Base-by-base conservation (phyloP, 441 rosid genomes). In the Arabidopsis hybrid region DNA sequence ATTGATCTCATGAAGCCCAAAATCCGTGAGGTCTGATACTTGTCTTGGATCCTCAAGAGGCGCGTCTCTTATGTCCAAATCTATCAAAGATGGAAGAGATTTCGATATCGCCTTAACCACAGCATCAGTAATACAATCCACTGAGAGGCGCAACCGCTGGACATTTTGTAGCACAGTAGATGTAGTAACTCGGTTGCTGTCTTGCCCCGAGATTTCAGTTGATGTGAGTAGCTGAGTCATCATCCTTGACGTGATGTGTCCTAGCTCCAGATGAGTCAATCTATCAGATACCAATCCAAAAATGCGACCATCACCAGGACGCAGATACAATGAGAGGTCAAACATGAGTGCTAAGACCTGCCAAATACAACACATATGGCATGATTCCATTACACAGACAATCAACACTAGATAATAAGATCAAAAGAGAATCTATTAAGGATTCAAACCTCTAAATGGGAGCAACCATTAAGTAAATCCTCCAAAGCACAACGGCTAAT, bases 41-140 rank as follows among this genome's bases (percentile, higher is more conserved):
- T 88, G 59, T 34, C 88, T 81, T 18, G 92, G 97, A 77, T 91
- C 92, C 65, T 82, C 86, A 56, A 87, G 76, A 2, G 95, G 99
- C 1, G 94, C 88, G 78, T 94, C 99, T 67, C 88, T 91, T 70
- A 94, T 88, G 78, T 94, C 99, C 83, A 94, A 76, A 78, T 94
- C 87, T 65, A 92, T 86, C 69, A 94, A 72, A 9, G 88, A 87
- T 4, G 52, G 3, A 0, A 94, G 95, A 68, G 89, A 89, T 45
- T 71, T 85, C 5, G 96, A 94, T 78, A 94, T 87, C 35, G 91
- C 83, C 64, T 86, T 75, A 40, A 91, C 87, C 84, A 94, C 79
- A 26, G 88, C 73, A 68, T 91, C 97, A 3, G 89, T 87, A 51
- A 94, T 89, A 59, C 80, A 91, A 83, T 89, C 98, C 21, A 93